phyloP scores from a whole-genome alignment of 192 early-diverging fungal species.

The Dispira parvispora region DNA sequence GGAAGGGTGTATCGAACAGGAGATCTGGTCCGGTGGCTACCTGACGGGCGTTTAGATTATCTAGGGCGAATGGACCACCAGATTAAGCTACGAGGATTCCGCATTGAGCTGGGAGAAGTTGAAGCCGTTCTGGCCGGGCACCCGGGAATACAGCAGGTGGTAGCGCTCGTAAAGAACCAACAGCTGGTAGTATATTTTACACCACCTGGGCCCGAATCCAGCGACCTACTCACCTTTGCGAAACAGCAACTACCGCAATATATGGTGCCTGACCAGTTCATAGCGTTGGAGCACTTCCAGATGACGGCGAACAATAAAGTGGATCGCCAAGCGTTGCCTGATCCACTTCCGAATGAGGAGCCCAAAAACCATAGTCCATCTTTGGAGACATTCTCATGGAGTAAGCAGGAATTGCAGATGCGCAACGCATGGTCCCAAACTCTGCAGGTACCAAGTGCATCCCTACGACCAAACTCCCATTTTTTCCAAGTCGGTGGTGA shows the following conservation, averaged over 20 bases:
- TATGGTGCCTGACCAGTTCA: neutral
- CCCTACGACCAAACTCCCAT: neutral
- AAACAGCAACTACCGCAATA: neutral
- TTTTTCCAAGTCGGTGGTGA: conserved; percentile 10
- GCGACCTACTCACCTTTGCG: neutral
- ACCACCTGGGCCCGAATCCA: neutral
- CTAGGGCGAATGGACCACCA: conserved; percentile 4
- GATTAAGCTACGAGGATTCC: conserved; percentile 5
- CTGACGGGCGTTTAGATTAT: neutral
- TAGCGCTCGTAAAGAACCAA: neutral
- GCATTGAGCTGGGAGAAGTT: conserved; percentile 4
- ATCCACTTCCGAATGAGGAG: neutral
- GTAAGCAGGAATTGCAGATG: neutral
- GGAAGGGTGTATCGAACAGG: conserved; percentile 6
- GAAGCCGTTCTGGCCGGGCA: neutral
- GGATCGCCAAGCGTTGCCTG: neutral
- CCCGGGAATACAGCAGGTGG: neutral
- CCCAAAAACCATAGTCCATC: neutral
- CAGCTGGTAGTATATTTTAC: neutral
- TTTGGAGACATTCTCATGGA: neutral
- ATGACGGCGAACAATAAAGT: conserved; percentile 3
- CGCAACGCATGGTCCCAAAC: neutral
- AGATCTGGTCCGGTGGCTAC: conserved; percentile 1
- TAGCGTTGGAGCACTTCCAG: neutral
- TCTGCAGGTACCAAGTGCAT: neutral